Base-by-base conservation (phyloP, 2,329 filamentous ascomycete genomes). In the Taxawa tesnikishii region DNA sequence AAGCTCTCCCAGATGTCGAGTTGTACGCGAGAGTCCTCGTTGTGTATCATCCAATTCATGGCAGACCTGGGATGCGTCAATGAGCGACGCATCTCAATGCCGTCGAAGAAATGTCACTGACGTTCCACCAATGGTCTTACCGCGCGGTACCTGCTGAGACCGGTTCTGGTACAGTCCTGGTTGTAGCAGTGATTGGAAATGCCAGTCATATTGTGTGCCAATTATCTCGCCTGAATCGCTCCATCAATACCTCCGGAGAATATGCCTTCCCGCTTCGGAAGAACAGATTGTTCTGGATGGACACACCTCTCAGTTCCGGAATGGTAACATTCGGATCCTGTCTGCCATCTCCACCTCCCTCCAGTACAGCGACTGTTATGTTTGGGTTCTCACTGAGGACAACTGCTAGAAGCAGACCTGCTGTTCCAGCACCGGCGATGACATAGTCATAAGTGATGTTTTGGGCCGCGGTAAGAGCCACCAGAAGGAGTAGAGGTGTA, bases 161-260 rank as follows among this genome's bases (percentile, higher is more conserved):
- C 30, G 17, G 15, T 32, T 32, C 15, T 27, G 12, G n/a, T 19
- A 32, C 8, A 32, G 15, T 11, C 30, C 30, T 13, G 30, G 30
- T 14, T 45, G 43, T 15, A 42, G 38, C 26, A 42, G 40, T 11
- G 42, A 43, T 36, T 41, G 43, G 31, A 41, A 43, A 11, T 26
- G 29, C 43, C 43, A 44, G 27, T 46, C 43, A 30, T 46, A 46
- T 11, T 46, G 40, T 13, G 42, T 39, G 28, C 44, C 42, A 26
- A 42, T 44, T 9, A 36, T 36, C 1, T 27, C 31, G 10, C n/a
- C n/a, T n/a, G n/a, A n/a, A n/a, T n/a, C n/a, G n/a, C n/a, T n/a
- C n/a, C n/a, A n/a, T n/a, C n/a, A n/a, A n/a, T n/a, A n/a, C n/a
- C n/a, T n/a, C n/a, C n/a, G n/a, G n/a, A n/a, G n/a, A n/a, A n/a